These are phyloP conservation scores for Colletotrichum echinochloae DNA, from an alignment of 2,329 filamentous ascomycete species.

Conservation along the genomic window DNA sequence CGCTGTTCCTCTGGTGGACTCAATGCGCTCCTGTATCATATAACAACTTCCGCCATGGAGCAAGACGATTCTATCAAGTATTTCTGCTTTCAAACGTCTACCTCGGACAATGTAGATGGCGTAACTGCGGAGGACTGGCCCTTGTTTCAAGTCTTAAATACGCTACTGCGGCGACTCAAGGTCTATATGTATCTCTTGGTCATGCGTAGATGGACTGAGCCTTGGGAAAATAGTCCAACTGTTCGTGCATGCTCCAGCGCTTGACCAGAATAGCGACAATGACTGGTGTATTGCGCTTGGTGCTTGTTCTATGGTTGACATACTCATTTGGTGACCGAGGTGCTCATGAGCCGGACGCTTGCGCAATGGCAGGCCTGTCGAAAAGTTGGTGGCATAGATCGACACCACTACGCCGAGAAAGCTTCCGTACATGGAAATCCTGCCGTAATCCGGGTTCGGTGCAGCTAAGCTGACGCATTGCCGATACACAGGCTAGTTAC, in stretches of 20 bases:
- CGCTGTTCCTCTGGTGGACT: neutral
- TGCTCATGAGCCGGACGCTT: neutral
- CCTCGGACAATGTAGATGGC: neutral
- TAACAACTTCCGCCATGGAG: neutral
- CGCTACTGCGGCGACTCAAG: too few relatives aligned
- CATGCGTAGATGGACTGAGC: too few relatives aligned
- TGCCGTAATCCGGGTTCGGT: neutral
- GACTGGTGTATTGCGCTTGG: neutral
- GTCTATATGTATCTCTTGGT: too few relatives aligned
- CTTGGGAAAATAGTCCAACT: too few relatives aligned
- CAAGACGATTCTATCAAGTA: neutral
- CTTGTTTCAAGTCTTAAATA: too few relatives aligned
- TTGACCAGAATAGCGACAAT: neutral
- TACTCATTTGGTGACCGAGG: neutral
- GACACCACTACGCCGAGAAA: too few relatives aligned
- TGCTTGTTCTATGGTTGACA: neutral
- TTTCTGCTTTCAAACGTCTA: neutral
- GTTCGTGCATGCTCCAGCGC: neutral
- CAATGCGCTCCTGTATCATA: neutral
- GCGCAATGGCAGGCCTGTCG: neutral
- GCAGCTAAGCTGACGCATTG: neutral
- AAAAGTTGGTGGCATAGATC: neutral
- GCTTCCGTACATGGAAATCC: too few relatives aligned
- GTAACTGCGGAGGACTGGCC: too few relatives aligned
- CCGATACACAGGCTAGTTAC: neutral